Base-by-base conservation (phyloP, 257 asterid species). In the Oldenlandia corymbosa region DNA sequence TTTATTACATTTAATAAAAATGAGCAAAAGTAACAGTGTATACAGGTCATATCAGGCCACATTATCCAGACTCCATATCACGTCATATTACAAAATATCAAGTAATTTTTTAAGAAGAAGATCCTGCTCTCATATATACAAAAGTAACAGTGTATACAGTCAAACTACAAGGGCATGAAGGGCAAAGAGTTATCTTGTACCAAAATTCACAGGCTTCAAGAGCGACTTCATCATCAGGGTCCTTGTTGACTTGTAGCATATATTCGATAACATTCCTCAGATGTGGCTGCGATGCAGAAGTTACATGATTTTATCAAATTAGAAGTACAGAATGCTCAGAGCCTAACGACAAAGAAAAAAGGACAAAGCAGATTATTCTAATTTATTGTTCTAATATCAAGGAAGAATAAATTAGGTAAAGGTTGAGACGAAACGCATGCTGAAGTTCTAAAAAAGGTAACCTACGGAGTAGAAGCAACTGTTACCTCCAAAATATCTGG, bases 201-300 rank as follows among this genome's bases (percentile, higher is more conserved):
- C 99, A 93, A 78, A 93, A 90, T 83, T 93, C 99, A 84, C 99
- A 93, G 59, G 99, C 91, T 80, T 93, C 99, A 23, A 93, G 95
- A 68, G 99, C 89, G 82, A 90, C 97, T 72, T 93, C 99, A 12
- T 90, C 94, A 65, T 90, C 94, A 24, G 84, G 73, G 74, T 90
- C 99, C 84, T 84, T 83, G 87, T 86, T 93, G 71, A 90, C 95
- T 68, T 84, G 79, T 85, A 93, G 71, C 79, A 93, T 90, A 74
- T 88, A 93, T 68, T 88, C 97, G 21, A 93, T 82, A 66, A 93
- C 80, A 58, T 86, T 84, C 87, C 87, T 80, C 68, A 93, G 66
- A 73, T 93, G 99, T 46, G 96, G 92, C 99, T 93, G 91, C 80
- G 79, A 47, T n/a, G 72, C 48, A 58, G 58, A 28, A 76, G 51